Evolutionary conservation across 2,329 filamentous ascomycete species (phyloP).

Genomic region (Davidsoniella australis): DNA sequence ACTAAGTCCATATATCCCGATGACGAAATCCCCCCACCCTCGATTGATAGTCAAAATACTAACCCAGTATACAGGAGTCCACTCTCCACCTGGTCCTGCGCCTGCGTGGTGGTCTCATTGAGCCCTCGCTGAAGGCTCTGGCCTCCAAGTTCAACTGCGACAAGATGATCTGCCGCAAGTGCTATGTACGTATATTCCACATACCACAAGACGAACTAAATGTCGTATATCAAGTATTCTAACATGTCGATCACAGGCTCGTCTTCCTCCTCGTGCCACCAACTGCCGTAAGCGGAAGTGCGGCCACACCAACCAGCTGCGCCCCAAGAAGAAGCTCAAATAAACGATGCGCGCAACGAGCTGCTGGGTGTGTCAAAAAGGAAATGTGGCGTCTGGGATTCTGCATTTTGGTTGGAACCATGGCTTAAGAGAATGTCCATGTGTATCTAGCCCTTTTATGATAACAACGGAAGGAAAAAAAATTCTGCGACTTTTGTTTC

Average conservation of each 20-base stretch:
- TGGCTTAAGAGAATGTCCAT: conserved; percentile 11
- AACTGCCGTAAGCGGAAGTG: conserved; percentile 99
- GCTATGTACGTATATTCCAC: conserved; percentile 58
- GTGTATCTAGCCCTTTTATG: conserved; percentile 14
- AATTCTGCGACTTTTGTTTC: conserved; percentile 13
- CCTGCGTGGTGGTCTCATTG: conserved; percentile 97
- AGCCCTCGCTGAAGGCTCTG: conserved; percentile 95
- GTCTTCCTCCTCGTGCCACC: conserved; percentile 93
- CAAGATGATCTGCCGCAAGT: conserved; percentile 99
- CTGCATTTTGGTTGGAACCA: conserved; percentile 13
- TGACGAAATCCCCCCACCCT: too few species aligned
- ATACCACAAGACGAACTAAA: not conserved
- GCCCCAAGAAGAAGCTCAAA: conserved; percentile 99
- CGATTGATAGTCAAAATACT: not conserved
- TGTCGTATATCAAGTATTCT: not conserved
- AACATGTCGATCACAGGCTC: conserved; percentile 30
- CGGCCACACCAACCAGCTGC: conserved; percentile 99
- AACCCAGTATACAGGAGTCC: conserved; percentile 41
- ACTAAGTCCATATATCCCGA: too few species aligned
- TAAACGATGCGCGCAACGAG: conserved; percentile 22
- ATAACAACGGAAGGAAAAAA: conserved; percentile 16
- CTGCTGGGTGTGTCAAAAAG: conserved; percentile 17
- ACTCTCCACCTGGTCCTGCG: conserved; percentile 97
- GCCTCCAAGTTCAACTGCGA: conserved; percentile 99
- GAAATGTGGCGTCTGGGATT: conserved; percentile 27